phyloP scores from a whole-genome alignment of 495 filamentous ascomycete genomes.

The Aspergillus panamensis region DNA sequence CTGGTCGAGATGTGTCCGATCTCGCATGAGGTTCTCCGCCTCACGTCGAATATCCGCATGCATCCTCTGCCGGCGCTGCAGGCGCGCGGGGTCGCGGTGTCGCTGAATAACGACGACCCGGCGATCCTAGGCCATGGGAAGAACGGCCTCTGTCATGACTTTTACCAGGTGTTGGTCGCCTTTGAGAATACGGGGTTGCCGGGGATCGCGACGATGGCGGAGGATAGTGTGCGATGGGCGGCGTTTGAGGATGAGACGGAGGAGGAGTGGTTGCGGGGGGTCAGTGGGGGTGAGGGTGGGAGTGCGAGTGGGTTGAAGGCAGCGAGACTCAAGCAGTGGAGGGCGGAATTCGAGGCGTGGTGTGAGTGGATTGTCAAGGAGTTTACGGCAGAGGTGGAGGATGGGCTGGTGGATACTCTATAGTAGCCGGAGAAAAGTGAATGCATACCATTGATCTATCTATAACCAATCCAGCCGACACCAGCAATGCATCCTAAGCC shows the following conservation, averaged over 20 bases:
- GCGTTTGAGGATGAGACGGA: constrained; percentile 17
- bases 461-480: no score
- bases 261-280: constrained; percentile 5
- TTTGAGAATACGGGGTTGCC: constrained; percentile 77
- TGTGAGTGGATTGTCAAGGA: constrained; percentile 16
- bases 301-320: neutral
- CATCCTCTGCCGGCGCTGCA: constrained; percentile 17
- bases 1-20: constrained; percentile 20
- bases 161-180: constrained; percentile 85
- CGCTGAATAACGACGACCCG: constrained; percentile 84
- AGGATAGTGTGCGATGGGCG: constrained; percentile 18
- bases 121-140: constrained; percentile 75
- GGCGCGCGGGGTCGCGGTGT: constrained; percentile 31
- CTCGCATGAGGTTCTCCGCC: constrained; percentile 15
- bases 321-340: constrained; percentile 9
- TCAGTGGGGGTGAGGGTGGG: neutral
- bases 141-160: constrained; percentile 81
- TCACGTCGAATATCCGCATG: constrained; percentile 16
- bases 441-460: no score
- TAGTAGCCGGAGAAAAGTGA: no score
- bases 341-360: constrained; percentile 13
- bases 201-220: constrained; percentile 20
- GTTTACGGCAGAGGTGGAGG: constrained; percentile 9
- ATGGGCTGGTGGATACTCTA: no score
- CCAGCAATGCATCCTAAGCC: neutral